These are phyloP conservation scores for Wickerhamomyces pijperi DNA, from an alignment of 805 yeast genomes.

Conservation along the genomic window DNA sequence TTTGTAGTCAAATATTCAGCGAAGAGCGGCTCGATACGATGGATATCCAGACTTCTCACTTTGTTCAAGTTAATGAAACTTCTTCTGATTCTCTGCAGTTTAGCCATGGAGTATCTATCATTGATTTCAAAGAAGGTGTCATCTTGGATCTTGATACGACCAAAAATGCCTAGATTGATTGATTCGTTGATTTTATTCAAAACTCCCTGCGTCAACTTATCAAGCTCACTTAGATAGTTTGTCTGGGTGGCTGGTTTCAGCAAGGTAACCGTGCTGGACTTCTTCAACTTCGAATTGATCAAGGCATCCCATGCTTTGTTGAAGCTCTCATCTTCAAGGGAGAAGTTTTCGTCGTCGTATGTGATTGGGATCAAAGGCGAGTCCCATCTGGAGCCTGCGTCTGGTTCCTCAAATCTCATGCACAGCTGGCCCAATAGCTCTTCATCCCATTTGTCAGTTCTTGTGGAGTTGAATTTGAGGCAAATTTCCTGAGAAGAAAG, in stretches of 20 bases:
- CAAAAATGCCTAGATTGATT: slow-evolving; percentile 35
- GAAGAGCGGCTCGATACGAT: slow-evolving; percentile 60
- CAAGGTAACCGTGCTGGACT: slow-evolving; percentile 79
- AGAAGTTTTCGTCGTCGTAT: slow-evolving; percentile 39
- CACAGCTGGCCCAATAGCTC: slow-evolving; percentile 55
- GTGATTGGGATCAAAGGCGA: slow-evolving; percentile 73
- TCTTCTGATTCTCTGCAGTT: slow-evolving; percentile 73
- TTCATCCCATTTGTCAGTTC: slow-evolving; percentile 46
- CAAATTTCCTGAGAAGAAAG: slow-evolving; percentile 57
- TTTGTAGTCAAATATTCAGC: slow-evolving; percentile 68
- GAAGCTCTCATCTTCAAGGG: slow-evolving; percentile 36
- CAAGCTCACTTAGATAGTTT: slow-evolving; percentile 70
- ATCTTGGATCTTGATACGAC: slow-evolving; percentile 28
- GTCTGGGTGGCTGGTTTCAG: slow-evolving; percentile 70
- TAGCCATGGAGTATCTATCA: slow-evolving; percentile 52
- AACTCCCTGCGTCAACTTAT: slow-evolving; percentile 55
- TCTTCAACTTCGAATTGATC: slow-evolving; percentile 41
- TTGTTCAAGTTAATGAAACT: slow-evolving; percentile 74
- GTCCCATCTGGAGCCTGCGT: slow-evolving; percentile 82
- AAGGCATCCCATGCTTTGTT: slow-evolving; percentile 43
- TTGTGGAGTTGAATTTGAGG: slow-evolving; percentile 43
- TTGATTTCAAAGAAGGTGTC: slow-evolving; percentile 53
- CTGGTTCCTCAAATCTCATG: slow-evolving; percentile 91
- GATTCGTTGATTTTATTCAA: slow-evolving; percentile 51
- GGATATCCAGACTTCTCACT: slow-evolving; percentile 61